Evolutionary conservation across 345 rosid species (phyloP).

Genomic region (Linum tenue): DNA sequence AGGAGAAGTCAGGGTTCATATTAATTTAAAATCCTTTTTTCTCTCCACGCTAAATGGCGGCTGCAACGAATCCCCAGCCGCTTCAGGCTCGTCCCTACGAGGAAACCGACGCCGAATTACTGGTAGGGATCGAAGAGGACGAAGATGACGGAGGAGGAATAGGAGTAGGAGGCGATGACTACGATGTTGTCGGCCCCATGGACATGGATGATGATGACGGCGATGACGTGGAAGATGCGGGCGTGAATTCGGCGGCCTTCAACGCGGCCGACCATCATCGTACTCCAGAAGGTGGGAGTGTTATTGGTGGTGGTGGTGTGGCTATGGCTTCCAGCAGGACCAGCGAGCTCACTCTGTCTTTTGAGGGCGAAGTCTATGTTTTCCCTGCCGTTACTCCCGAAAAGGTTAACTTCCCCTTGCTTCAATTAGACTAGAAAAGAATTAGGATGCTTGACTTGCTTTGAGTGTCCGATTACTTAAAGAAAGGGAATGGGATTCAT

Average conservation of each 20-base stretch:
- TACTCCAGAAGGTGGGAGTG: conserved; percentile 9
- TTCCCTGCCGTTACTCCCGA: conserved; percentile 59
- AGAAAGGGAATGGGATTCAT: background rate
- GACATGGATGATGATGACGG: conserved; percentile 17
- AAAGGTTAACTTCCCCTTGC: conserved; percentile 25
- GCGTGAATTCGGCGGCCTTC: conserved; percentile 28
- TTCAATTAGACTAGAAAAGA: too few relatives aligned
- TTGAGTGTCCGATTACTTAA: too few relatives aligned
- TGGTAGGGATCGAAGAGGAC: conserved; percentile 38
- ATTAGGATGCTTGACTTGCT: too few relatives aligned
- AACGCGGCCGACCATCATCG: conserved; percentile 27
- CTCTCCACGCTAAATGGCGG: conserved; percentile 9
- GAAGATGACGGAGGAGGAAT: conserved; percentile 3
- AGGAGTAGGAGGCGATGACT: conserved; percentile 9
- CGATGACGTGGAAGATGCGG: conserved; percentile 37
- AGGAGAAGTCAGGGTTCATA: too few relatives aligned
- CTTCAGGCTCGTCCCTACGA: conserved; percentile 39
- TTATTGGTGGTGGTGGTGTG: conserved; percentile 11
- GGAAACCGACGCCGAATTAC: conserved; percentile 18
- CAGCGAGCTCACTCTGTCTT: conserved; percentile 64
- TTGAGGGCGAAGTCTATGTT: conserved; percentile 69
- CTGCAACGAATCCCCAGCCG: conserved; percentile 48
- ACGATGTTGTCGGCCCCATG: conserved; percentile 26
- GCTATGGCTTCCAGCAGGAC: conserved; percentile 36
- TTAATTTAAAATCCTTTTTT: too few relatives aligned